These are phyloP conservation scores for Boletellus ananiceps DNA, from an alignment of 768 basidiomycete species.

Conservation along the genomic window DNA sequence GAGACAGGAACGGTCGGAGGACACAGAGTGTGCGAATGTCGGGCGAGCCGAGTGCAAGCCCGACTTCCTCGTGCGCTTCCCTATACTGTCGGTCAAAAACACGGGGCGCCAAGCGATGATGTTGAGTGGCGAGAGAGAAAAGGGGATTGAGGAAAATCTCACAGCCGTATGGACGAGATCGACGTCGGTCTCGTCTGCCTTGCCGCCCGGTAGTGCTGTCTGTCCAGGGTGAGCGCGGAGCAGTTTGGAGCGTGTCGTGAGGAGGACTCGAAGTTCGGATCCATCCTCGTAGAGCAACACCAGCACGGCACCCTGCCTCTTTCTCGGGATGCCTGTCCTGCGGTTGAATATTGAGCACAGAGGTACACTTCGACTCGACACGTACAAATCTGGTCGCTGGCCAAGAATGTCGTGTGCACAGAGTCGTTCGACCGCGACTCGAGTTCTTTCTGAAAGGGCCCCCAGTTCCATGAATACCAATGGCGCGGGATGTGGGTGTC, in stretches of 20 bases:
- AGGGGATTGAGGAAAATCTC: constrained; percentile 25
- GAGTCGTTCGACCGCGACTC: constrained; percentile 39
- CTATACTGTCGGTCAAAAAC: constrained; percentile 46
- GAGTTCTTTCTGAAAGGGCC: constrained; percentile 16
- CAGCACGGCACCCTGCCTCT: constrained; percentile 69
- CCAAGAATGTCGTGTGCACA: constrained; percentile 16
- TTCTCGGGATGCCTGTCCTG: constrained; percentile 33
- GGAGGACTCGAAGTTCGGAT: constrained; percentile 64
- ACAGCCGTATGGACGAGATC: constrained; percentile 73
- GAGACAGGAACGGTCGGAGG: constrained; percentile 64
- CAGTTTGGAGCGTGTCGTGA: constrained; percentile 81
- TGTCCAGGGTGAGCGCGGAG: constrained; percentile 75
- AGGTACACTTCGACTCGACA: constrained; percentile 15
- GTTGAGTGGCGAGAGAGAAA: not conserved
- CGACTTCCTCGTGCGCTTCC: constrained; percentile 86
- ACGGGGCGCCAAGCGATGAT: too few relatives aligned
- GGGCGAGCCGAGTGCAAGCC: constrained; percentile 52
- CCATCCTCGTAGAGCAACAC: constrained; percentile 73
- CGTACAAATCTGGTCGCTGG: constrained; percentile 51
- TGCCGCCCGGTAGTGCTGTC: constrained; percentile 82
- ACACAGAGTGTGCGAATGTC: constrained; percentile 56
- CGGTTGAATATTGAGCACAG: not conserved
- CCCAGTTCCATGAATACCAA: constrained; percentile 8
- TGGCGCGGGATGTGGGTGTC: not conserved
- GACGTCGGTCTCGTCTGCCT: constrained; percentile 61